Percentiles rank a stretch among this genome's conserved stretches.
phyloP scores from a whole-genome alignment of 2,329 filamentous ascomycete species.

The Scedosporium aurantiacum region DNA sequence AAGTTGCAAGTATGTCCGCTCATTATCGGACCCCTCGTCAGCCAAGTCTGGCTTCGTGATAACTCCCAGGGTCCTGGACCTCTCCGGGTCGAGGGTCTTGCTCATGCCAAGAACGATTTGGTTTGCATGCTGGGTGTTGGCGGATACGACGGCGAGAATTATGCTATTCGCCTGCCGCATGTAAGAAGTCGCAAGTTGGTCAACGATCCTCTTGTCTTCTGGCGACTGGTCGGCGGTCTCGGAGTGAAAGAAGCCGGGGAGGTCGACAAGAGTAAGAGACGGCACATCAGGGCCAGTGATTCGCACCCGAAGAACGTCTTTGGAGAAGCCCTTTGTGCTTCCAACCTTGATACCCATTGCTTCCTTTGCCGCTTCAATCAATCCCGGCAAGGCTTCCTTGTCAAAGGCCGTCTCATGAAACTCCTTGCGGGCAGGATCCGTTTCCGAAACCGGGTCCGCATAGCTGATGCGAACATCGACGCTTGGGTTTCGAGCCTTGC shows the following conservation, averaged over 20 bases:
- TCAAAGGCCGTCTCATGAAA: slow-evolving; percentile 21
- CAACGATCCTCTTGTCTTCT: slow-evolving; percentile 20
- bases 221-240: slow-evolving; percentile 21
- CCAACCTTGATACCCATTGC: slow-evolving; percentile 32
- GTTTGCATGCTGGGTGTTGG: slow-evolving; percentile 36
- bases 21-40: slow-evolving; percentile 23
- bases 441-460: slow-evolving; percentile 14
- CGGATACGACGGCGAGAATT: slow-evolving; percentile 43
- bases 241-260: slow-evolving; percentile 34
- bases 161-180: slow-evolving; percentile 48
- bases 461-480: slow-evolving; percentile 33
- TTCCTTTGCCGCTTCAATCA: slow-evolving; percentile 41
- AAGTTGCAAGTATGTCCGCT: slow-evolving; percentile 25
- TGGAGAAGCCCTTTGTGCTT: slow-evolving; percentile 24
- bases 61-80: slow-evolving; percentile 40
- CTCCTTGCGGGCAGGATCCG: slow-evolving; percentile 14
- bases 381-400: slow-evolving; percentile 27
- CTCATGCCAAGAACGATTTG: slow-evolving; percentile 39
- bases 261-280: slow-evolving; percentile 42
- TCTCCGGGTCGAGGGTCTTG: slow-evolving; percentile 28
- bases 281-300: slow-evolving; percentile 30
- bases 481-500: slow-evolving; percentile 22
- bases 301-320: slow-evolving; percentile 34
- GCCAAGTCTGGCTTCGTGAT: slow-evolving; percentile 45
- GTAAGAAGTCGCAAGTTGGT: slow-evolving; percentile 35